Evolutionary conservation across 495 filamentous ascomycete species (phyloP).

Genomic region (Amphirosellinia nigrospora): DNA sequence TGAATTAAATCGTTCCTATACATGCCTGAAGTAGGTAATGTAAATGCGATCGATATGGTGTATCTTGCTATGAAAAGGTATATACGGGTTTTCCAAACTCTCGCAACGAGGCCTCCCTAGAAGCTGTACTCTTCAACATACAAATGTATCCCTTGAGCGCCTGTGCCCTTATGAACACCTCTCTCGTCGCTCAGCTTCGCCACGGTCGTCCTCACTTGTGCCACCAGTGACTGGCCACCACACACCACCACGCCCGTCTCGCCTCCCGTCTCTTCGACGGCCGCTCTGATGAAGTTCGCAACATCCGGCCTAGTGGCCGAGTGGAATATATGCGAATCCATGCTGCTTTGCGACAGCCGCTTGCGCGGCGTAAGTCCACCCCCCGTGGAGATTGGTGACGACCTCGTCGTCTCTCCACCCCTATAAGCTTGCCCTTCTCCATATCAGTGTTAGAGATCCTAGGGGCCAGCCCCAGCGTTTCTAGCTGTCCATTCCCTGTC

Average conservation of each 20-base stretch:
- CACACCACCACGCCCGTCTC: slow-evolving; percentile 87
- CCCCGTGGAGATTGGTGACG: slow-evolving; percentile 6
- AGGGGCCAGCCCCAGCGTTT: slow-evolving; percentile 10
- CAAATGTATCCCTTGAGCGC: slow-evolving; percentile 73
- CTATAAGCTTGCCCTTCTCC: slow-evolving; percentile 35
- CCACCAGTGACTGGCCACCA: slow-evolving; percentile 70
- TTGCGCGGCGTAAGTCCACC: slow-evolving; percentile 28
- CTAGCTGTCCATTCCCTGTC: slow-evolving; percentile 52
- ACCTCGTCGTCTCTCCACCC: slow-evolving; percentile 38
- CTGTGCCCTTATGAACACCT: slow-evolving; percentile 89
- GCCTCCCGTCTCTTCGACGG: slow-evolving; percentile 76
- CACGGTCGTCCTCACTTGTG: slow-evolving; percentile 68
- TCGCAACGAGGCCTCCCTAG: slow-evolving; percentile 26
- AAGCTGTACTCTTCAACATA: slow-evolving; percentile 59
- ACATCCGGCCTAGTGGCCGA: slow-evolving; percentile 50
- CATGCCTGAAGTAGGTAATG: neutral
- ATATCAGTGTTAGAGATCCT: slow-evolving; percentile 23
- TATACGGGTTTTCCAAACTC: neutral
- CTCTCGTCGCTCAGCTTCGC: slow-evolving; percentile 80
- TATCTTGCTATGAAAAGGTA: neutral
- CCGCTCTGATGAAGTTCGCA: slow-evolving; percentile 49
- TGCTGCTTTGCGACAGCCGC: slow-evolving; percentile 38
- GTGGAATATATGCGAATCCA: slow-evolving; percentile 50
- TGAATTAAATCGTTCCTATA: neutral
- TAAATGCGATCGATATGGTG: neutral